Evolutionary conservation across 1,139 yeast species (phyloP).

Genomic region (Protomyces lactucae-debilis): DNA sequence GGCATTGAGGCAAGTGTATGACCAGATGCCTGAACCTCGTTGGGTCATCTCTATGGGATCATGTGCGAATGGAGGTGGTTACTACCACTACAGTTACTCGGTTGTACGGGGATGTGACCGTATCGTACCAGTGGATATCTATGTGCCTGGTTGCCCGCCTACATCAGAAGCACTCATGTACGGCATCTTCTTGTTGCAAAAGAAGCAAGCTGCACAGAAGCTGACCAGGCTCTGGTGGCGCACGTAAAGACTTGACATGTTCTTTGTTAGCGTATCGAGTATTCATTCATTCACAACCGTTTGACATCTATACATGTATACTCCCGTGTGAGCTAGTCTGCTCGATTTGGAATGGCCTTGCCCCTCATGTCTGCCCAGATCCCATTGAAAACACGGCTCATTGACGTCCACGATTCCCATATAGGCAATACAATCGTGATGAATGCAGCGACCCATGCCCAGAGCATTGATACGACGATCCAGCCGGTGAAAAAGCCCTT

Average conservation of each 20-base stretch:
- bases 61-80: slow-evolving; percentile 93
- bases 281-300: too few relatives aligned
- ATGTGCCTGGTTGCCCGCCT: slow-evolving; percentile 93
- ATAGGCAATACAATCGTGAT: slow-evolving; percentile 42
- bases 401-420: slow-evolving; percentile 39
- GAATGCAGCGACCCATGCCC: slow-evolving; percentile 41
- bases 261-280: not conserved
- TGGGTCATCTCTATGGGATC: slow-evolving; percentile 91
- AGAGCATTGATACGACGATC: slow-evolving; percentile 40
- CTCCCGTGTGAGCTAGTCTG: too few relatives aligned
- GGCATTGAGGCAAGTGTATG: slow-evolving; percentile 85
- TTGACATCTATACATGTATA: too few relatives aligned
- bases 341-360: not conserved
- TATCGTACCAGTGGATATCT: slow-evolving; percentile 80
- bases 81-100: slow-evolving; percentile 83
- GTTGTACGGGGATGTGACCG: slow-evolving; percentile 90
- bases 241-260: not conserved
- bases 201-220: slow-evolving; percentile 45
- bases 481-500: not conserved
- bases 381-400: slow-evolving; percentile 26
- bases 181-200: slow-evolving; percentile 82
- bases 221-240: slow-evolving; percentile 25
- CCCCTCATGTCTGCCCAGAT: slow-evolving; percentile 8
- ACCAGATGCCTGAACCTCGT: slow-evolving; percentile 91
- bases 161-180: slow-evolving; percentile 87